Conservation (phyloP, 1,284 basidiomycete genomes). For the Vanrija sp. region DNA sequence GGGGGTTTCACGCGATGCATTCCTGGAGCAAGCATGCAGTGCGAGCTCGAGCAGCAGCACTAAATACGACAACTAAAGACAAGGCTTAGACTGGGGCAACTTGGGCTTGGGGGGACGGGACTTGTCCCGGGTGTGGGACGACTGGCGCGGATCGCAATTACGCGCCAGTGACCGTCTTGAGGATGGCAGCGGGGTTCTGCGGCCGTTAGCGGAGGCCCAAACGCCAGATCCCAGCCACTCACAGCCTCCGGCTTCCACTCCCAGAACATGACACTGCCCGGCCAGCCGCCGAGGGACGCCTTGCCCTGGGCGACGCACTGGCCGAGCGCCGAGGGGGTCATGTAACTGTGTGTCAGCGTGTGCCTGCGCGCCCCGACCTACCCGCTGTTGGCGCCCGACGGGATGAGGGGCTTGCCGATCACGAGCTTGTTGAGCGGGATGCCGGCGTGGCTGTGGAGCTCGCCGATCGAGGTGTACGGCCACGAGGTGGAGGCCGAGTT, state of each 20-base stretch:
- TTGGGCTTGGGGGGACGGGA: too few relatives aligned
- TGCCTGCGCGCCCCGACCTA: too few relatives aligned
- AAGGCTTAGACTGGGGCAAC: too few relatives aligned
- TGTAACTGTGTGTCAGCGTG: not conserved
- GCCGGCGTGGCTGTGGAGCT: slow-evolving; percentile 32
- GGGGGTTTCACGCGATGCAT: too few relatives aligned
- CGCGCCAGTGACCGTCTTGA: not conserved
- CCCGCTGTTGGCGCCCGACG: not conserved
- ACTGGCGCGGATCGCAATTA: not conserved
- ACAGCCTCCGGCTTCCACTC: slow-evolving; percentile 27
- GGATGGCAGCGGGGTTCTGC: not conserved
- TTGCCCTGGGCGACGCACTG: not conserved
- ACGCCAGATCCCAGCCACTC: too few relatives aligned
- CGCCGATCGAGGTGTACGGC: slow-evolving; percentile 27
- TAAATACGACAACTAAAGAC: too few relatives aligned
- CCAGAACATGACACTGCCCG: slow-evolving; percentile 50
- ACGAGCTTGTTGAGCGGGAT: slow-evolving; percentile 45
- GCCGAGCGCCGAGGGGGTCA: slow-evolving; percentile 1
- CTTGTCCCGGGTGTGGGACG: too few relatives aligned
- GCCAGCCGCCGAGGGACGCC: slow-evolving; percentile 36
- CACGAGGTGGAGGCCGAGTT: slow-evolving; percentile 18
- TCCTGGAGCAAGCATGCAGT: too few relatives aligned
- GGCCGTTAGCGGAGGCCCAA: not conserved
- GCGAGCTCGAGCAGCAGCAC: too few relatives aligned
- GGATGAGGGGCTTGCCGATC: slow-evolving; percentile 43